These are phyloP conservation scores for Fusarium agapanthi DNA, from an alignment of 2,329 filamentous ascomycete genomes.

Conservation along the genomic window DNA sequence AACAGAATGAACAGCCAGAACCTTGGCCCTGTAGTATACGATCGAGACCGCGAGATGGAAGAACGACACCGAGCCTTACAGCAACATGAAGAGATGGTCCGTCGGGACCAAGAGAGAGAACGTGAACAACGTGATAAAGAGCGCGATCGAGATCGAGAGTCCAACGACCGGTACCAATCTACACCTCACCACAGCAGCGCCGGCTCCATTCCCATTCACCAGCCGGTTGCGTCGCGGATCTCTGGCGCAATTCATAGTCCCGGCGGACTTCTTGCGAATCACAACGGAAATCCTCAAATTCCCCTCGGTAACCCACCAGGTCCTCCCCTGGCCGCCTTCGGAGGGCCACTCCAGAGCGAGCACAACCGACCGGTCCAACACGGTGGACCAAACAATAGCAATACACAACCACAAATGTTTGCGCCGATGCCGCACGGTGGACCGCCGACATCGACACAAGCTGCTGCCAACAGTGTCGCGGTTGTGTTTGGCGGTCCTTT, in stretches of 20 bases:
- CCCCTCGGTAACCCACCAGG: slow-evolving; percentile 62
- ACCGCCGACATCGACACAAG: slow-evolving; percentile 62
- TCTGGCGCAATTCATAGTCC: slow-evolving; percentile 88
- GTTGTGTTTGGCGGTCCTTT: slow-evolving; percentile 76
- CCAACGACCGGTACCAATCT: slow-evolving; percentile 73
- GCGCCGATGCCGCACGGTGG: slow-evolving; percentile 61
- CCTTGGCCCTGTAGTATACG: slow-evolving; percentile 54
- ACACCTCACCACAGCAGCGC: slow-evolving; percentile 84
- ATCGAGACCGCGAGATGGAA: slow-evolving; percentile 60
- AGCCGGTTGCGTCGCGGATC: slow-evolving; percentile 87
- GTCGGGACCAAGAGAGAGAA: slow-evolving; percentile 55
- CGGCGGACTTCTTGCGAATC: slow-evolving; percentile 83
- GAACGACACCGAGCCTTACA: slow-evolving; percentile 58
- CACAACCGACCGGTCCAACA: slow-evolving; percentile 62
- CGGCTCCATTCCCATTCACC: slow-evolving; percentile 89
- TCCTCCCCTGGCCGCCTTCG: slow-evolving; percentile 58
- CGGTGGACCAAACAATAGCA: slow-evolving; percentile 57
- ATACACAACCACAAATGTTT: slow-evolving; percentile 65
- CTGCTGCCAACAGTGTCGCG: slow-evolving; percentile 66
- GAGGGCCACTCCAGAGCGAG: slow-evolving; percentile 64
- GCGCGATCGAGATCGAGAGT: slow-evolving; percentile 67
- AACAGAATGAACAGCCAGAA: slow-evolving; percentile 58
- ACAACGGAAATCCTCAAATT: slow-evolving; percentile 67
- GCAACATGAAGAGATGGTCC: slow-evolving; percentile 58
- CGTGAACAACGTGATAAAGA: slow-evolving; percentile 66